Evolutionary conservation across 305 asterid species (phyloP).

Genomic region (Striga hermonthica): DNA sequence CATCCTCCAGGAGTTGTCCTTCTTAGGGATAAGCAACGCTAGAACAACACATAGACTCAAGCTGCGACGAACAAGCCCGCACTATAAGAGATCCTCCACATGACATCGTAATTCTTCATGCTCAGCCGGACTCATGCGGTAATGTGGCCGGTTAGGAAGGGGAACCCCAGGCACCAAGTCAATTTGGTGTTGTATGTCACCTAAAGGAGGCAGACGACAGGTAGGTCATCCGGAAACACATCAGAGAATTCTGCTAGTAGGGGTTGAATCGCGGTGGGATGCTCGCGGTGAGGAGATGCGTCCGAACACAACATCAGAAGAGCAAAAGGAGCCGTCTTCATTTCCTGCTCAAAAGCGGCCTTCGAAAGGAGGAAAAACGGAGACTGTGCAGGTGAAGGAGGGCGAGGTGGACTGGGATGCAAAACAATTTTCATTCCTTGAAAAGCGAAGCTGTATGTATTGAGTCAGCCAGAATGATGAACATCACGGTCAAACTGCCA

Average conservation of each 20-base stretch:
- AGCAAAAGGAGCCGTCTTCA: not conserved
- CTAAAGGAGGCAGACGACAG: not conserved
- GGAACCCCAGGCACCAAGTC: not conserved
- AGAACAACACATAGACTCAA: not conserved
- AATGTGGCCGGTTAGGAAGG: too few species aligned
- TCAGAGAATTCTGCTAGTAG: not conserved
- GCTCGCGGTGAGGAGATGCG: not conserved
- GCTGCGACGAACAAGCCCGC: not conserved
- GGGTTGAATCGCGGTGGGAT: not conserved
- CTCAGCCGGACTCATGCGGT: not conserved
- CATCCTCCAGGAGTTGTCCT: too few species aligned
- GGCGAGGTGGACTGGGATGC: not conserved
- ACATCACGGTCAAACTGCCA: not conserved
- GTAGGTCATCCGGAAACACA: not conserved
- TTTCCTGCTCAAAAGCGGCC: not conserved
- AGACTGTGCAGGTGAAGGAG: not conserved
- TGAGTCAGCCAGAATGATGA: not conserved
- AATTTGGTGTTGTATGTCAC: not conserved
- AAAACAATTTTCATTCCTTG: not conserved
- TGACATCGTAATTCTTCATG: not conserved
- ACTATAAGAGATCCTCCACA: not conserved
- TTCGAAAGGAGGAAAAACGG: not conserved
- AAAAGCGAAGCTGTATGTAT: not conserved
- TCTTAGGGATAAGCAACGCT: not conserved
- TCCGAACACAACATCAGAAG: not conserved